These are phyloP conservation scores for Penium margaritaceum DNA, from an alignment of 139 green algal genomes.

Conservation along the genomic window DNA sequence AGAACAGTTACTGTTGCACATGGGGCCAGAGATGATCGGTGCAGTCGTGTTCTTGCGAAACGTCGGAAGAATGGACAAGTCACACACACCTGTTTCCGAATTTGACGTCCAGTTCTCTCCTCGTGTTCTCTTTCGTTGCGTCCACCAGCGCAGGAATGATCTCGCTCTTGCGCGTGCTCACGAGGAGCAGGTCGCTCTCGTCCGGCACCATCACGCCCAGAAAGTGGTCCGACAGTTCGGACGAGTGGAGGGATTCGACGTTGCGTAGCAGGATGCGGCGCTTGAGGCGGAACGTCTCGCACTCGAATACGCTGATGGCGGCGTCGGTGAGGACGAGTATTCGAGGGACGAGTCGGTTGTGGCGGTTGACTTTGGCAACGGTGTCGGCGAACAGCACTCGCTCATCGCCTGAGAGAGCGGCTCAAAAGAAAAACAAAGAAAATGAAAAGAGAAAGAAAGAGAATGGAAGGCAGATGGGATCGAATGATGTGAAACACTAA, in stretches of 20 bases:
- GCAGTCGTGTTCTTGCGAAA: too few relatives aligned
- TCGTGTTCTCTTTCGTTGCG: slow-evolving; percentile 18
- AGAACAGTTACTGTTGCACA: too few relatives aligned
- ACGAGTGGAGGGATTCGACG: slow-evolving; percentile 11
- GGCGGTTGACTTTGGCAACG: slow-evolving; percentile 32
- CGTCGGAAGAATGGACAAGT: too few relatives aligned
- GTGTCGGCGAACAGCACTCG: slow-evolving; percentile 27
- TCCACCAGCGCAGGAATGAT: slow-evolving; percentile 34
- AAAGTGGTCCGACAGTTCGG: slow-evolving; percentile 36
- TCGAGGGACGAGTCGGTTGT: slow-evolving; percentile 9
- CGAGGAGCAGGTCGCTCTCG: slow-evolving; percentile 35
- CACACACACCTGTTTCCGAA: slow-evolving; percentile 36
- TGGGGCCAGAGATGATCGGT: too few relatives aligned
- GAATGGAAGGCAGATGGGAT: too few relatives aligned
- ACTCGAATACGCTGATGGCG: slow-evolving; percentile 25
- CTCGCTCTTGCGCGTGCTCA: slow-evolving; percentile 36
- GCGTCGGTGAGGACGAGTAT: slow-evolving; percentile 27
- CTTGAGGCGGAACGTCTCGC: slow-evolving; percentile 26
- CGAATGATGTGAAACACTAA: too few relatives aligned
- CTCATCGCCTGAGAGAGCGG: slow-evolving; percentile 39
- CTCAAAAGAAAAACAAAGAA: too few relatives aligned
- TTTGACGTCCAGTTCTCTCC: not conserved
- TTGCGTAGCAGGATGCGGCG: slow-evolving; percentile 9
- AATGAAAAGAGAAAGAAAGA: too few relatives aligned
- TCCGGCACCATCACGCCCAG: slow-evolving; percentile 23